A percentile compares a stretch with the other conserved stretches of the same genome.
Conservation (phyloP, 305 asterid genomes). For the Petunia hybrid region DNA sequence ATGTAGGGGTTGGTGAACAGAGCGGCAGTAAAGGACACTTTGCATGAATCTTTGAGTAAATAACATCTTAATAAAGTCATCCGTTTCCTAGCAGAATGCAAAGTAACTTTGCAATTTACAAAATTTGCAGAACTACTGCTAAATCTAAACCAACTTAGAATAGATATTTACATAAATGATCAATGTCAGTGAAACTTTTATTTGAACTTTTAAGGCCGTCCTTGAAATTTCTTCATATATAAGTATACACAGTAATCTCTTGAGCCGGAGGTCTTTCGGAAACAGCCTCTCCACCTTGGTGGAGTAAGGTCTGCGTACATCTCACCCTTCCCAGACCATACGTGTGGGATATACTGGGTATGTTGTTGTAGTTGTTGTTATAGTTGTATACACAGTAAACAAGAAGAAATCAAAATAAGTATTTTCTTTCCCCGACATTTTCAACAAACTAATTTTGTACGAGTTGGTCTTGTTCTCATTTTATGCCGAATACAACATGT, state of each 20-base stretch:
- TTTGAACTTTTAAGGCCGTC: constrained; percentile 14
- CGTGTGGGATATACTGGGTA: too few relatives aligned
- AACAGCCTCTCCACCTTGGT: too few relatives aligned
- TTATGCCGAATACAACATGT: not conserved
- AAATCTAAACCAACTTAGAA: not conserved
- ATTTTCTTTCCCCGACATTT: not conserved
- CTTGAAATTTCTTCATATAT: constrained; percentile 25
- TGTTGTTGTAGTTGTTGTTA: too few relatives aligned
- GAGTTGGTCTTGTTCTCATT: not conserved
- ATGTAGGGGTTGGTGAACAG: not conserved
- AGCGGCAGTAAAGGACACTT: not conserved
- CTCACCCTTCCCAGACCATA: too few relatives aligned
- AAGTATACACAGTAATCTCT: not conserved
- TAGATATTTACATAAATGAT: not conserved
- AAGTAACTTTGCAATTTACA: too few relatives aligned
- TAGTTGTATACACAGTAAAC: not conserved
- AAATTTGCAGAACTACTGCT: not conserved
- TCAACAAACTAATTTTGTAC: not conserved
- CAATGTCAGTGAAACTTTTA: not conserved
- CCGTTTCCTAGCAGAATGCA: too few relatives aligned
- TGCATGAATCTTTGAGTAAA: too few relatives aligned
- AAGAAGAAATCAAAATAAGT: not conserved
- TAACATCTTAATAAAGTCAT: too few relatives aligned
- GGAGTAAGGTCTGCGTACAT: too few relatives aligned
- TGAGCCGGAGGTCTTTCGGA: too few relatives aligned